Evolutionary conservation across 257 asterid species (phyloP).

Genomic region (Primulina eburnea): DNA sequence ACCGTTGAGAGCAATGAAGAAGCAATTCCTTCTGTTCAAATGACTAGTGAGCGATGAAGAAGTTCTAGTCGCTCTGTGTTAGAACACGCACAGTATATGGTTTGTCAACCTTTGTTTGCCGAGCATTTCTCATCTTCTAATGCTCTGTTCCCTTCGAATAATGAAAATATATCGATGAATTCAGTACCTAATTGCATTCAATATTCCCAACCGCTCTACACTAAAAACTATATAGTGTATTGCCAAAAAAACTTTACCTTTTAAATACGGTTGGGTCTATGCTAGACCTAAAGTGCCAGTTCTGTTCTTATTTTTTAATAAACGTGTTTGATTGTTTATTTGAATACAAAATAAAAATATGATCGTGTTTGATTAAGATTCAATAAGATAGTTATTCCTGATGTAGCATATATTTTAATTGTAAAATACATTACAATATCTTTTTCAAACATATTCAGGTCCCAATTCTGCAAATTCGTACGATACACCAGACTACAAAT

Average conservation of each 20-base stretch:
- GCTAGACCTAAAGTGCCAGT: too few relatives aligned
- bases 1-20: conserved; percentile 43
- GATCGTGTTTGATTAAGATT: too few relatives aligned
- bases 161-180: neutral
- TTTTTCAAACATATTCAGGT: neutral
- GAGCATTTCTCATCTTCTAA: too few relatives aligned
- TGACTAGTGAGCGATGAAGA: neutral
- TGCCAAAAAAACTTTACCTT: too few relatives aligned
- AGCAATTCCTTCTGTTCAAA: conserved; percentile 48
- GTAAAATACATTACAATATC: neutral
- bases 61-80: neutral
- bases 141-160: neutral
- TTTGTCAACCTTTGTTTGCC: neutral
- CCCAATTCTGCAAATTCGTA: neutral
- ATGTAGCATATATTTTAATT: too few relatives aligned
- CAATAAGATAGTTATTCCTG: too few relatives aligned
- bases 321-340: too few relatives aligned
- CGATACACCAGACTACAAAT: too few relatives aligned
- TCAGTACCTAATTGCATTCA: neutral
- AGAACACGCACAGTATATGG: neutral
- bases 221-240: too few relatives aligned
- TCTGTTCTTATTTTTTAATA: too few relatives aligned
- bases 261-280: too few relatives aligned
- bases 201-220: neutral
- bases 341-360: too few relatives aligned